A percentile compares a stretch with the other conserved stretches of the same genome.
Evolutionary conservation across 1,284 basidiomycete species (phyloP).

Genomic region (Trichosporon sp.): DNA sequence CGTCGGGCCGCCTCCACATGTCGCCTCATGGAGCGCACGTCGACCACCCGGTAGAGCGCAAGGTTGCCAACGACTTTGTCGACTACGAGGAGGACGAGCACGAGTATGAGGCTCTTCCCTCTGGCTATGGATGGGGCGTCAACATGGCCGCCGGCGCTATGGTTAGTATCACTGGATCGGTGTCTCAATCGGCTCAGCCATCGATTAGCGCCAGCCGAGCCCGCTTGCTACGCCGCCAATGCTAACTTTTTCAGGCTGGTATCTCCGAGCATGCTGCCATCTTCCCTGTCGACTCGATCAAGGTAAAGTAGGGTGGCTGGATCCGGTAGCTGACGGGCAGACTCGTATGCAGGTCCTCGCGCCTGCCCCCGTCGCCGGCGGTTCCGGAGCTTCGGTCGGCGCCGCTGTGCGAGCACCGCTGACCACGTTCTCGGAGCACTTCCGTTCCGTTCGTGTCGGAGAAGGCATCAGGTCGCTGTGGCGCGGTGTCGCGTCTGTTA

Average conservation of each 20-base stretch:
- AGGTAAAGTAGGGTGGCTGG: constrained; percentile 57
- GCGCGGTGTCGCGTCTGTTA: constrained; percentile 96
- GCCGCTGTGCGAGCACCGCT: constrained; percentile 28
- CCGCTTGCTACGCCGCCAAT: not conserved
- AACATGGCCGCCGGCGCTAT: constrained; percentile 97
- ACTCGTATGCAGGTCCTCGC: constrained; percentile 97
- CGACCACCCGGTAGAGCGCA: constrained; percentile 19
- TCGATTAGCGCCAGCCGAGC: not conserved
- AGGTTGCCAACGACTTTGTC: constrained; percentile 1
- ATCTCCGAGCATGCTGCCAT: constrained; percentile 99
- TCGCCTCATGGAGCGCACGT: constrained; percentile 23
- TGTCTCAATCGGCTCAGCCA: not conserved
- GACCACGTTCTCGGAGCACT: constrained; percentile 41
- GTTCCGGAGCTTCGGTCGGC: constrained; percentile 60
- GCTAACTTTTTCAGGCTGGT: constrained; percentile 64
- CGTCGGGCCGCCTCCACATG: constrained; percentile 23
- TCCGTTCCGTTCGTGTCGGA: constrained; percentile 65
- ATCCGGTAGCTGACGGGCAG: constrained; percentile 50
- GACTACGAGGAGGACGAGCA: constrained; percentile 43
- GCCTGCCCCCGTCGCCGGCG: constrained; percentile 49
- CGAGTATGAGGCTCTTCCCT: constrained; percentile 50
- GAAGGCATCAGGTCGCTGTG: constrained; percentile 89
- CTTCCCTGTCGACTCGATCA: constrained; percentile 97
- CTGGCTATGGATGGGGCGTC: constrained; percentile 56
- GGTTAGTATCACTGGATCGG: constrained; percentile 55